Conservation (phyloP, 352 stramenopile genomes). For the Sclerospora graminicola region DNA sequence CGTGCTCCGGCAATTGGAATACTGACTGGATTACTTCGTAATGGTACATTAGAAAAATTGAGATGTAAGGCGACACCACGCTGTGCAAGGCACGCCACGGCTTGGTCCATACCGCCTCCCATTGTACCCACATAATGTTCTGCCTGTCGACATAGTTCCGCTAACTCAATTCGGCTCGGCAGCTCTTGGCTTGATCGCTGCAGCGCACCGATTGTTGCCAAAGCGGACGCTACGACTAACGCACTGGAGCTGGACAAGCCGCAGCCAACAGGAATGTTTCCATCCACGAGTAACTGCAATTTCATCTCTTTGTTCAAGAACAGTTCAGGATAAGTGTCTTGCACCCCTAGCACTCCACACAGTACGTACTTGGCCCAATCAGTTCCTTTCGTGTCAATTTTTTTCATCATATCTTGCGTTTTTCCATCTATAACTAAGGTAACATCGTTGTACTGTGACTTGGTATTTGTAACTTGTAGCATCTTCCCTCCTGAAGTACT, state of each 20-base stretch:
- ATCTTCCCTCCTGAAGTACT: background rate
- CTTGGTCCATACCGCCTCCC: constrained; percentile 81
- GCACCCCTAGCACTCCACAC: constrained; percentile 23
- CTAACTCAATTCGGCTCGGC: constrained; percentile 30
- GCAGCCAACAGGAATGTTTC: constrained; percentile 49
- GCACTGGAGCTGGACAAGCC: constrained; percentile 77
- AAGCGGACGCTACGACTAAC: constrained; percentile 54
- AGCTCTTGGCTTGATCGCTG: constrained; percentile 1
- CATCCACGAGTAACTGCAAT: constrained; percentile 54
- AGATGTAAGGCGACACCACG: constrained; percentile 42
- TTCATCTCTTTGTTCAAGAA: constrained; percentile 4
- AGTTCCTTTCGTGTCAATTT: constrained; percentile 2
- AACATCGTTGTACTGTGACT: constrained; percentile 14
- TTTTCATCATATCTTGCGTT: constrained; percentile 3
- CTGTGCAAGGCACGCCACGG: constrained; percentile 45
- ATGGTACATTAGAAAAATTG: constrained; percentile 30
- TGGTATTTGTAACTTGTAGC: constrained; percentile 15
- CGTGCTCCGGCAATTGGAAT: constrained; percentile 20
- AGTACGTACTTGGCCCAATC: constrained; percentile 32
- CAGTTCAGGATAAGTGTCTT: constrained; percentile 2
- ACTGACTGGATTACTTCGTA: constrained; percentile 4
- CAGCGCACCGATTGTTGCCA: constrained; percentile 25
- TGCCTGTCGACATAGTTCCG: constrained; percentile 35
- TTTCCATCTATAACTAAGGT: constrained; percentile 3
- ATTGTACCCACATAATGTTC: constrained; percentile 68